phyloP scores from a whole-genome alignment of 768 basidiomycete genomes.

The Lactarius hatsudake region DNA sequence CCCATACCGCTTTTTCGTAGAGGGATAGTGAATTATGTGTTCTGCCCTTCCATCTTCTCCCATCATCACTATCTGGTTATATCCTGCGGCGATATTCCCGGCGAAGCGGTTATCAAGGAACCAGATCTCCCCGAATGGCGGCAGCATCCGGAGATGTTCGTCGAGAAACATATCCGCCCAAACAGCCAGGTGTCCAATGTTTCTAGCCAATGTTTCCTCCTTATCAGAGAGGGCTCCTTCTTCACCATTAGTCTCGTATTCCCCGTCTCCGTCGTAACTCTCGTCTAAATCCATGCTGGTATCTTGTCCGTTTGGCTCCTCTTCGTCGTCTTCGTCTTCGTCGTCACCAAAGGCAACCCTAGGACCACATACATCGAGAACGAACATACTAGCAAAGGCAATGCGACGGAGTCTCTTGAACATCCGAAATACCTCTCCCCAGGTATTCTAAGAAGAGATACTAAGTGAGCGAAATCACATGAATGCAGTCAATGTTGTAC shows the following conservation, averaged over 20 bases:
- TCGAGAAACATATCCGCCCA: slow-evolving; percentile 26
- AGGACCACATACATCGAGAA: slow-evolving; percentile 10
- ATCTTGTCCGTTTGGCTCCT: not conserved
- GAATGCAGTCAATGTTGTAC: not conserved
- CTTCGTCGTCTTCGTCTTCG: slow-evolving; percentile 1
- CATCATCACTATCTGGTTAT: slow-evolving; percentile 6
- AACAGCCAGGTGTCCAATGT: slow-evolving; percentile 14
- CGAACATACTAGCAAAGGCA: slow-evolving; percentile 18
- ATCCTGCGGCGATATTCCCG: slow-evolving; percentile 10
- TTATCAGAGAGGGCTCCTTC: not conserved
- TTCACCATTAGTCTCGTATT: slow-evolving; percentile 1
- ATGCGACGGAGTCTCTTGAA: slow-evolving; percentile 22
- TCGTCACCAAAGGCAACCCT: not conserved
- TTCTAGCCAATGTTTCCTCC: not conserved
- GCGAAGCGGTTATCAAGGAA: slow-evolving; percentile 16
- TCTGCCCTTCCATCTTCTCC: slow-evolving; percentile 7
- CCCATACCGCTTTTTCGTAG: not conserved
- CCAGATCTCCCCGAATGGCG: slow-evolving; percentile 24
- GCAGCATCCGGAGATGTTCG: slow-evolving; percentile 19
- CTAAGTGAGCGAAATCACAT: not conserved
- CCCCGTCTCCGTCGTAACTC: not conserved
- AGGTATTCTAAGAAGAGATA: slow-evolving; percentile 4
- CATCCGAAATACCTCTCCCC: slow-evolving; percentile 19
- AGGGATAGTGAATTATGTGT: slow-evolving; percentile 12
- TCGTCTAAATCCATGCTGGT: slow-evolving; percentile 17